A percentile compares a stretch with the other conserved stretches of the same genome.
Conservation (phyloP, 805 yeast species). For the Sporopachydermia lactativora region DNA sequence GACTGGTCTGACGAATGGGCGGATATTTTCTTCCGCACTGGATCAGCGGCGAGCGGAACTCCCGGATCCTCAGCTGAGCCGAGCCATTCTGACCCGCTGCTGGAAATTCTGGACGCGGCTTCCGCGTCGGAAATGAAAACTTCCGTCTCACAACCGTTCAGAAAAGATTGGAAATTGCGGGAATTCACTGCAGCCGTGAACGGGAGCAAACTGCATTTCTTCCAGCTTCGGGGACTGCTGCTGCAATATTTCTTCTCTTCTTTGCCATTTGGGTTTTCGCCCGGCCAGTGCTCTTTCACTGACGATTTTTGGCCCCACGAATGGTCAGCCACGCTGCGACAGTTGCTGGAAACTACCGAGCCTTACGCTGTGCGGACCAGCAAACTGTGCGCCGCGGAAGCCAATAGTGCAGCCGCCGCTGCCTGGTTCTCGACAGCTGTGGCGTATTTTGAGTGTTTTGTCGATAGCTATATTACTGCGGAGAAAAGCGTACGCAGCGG, state of each 20-base stretch:
- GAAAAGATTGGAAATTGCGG: slow-evolving; percentile 11
- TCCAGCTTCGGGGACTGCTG: slow-evolving; percentile 23
- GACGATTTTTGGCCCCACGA: slow-evolving; percentile 26
- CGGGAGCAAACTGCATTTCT: slow-evolving; percentile 19
- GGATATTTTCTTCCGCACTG: slow-evolving; percentile 13
- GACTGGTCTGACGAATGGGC: slow-evolving; percentile 22
- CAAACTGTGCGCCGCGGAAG: slow-evolving; percentile 4
- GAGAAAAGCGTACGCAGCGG: slow-evolving; percentile 4
- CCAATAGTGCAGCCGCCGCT: not conserved
- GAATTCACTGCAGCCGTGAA: slow-evolving; percentile 18
- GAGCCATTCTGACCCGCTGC: slow-evolving; percentile 8
- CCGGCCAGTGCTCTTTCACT: slow-evolving; percentile 19
- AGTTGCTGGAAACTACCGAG: slow-evolving; percentile 16
- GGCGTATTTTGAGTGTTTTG: slow-evolving; percentile 12
- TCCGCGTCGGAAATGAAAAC: slow-evolving; percentile 9
- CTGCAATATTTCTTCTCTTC: slow-evolving; percentile 12
- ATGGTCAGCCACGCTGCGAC: slow-evolving; percentile 21
- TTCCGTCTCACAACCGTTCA: slow-evolving; percentile 6
- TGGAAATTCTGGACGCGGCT: slow-evolving; percentile 19
- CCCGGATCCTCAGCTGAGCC: slow-evolving; percentile 13
- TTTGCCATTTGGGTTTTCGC: slow-evolving; percentile 3
- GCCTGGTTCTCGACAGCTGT: slow-evolving; percentile 6
- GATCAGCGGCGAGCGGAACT: slow-evolving; percentile 4
- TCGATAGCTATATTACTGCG: slow-evolving; percentile 9
- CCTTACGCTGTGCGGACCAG: slow-evolving; percentile 8